Conservation (phyloP, 805 yeast genomes). For the Ogataea methanolica region DNA sequence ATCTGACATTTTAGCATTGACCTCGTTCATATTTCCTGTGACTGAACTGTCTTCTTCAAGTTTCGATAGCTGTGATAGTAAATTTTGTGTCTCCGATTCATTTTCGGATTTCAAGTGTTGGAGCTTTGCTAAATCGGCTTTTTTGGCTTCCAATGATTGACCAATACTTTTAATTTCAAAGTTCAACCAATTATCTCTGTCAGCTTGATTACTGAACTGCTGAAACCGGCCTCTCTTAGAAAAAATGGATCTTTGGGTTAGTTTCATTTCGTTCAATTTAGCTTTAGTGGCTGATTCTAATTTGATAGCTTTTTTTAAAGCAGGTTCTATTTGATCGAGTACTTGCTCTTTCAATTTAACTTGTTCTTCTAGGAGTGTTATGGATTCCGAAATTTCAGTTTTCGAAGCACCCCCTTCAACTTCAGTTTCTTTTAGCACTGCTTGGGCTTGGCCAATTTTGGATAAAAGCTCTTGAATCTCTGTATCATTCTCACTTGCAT, state of each 20-base stretch:
- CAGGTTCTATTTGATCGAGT: slow-evolving; percentile 36
- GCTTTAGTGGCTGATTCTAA: slow-evolving; percentile 41
- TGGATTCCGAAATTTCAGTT: slow-evolving; percentile 17
- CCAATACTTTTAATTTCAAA: slow-evolving; percentile 41
- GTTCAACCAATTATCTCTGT: slow-evolving; percentile 66
- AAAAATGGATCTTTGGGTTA: slow-evolving; percentile 55
- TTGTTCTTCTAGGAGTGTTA: slow-evolving; percentile 17
- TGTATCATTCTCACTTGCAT: slow-evolving; percentile 47
- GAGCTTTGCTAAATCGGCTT: slow-evolving; percentile 3
- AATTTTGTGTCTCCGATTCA: slow-evolving; percentile 35
- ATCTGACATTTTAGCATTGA: slow-evolving; percentile 24
- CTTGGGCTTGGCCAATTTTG: slow-evolving; percentile 44
- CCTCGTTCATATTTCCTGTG: slow-evolving; percentile 28
- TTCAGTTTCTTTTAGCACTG: slow-evolving; percentile 40
- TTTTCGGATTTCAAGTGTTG: slow-evolving; percentile 16
- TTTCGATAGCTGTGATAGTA: slow-evolving; percentile 16
- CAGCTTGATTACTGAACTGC: slow-evolving; percentile 48
- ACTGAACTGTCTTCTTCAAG: neutral
- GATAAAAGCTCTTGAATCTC: slow-evolving; percentile 47
- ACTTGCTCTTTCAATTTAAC: slow-evolving; percentile 35
- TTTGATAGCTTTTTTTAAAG: slow-evolving; percentile 33
- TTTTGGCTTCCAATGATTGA: slow-evolving; percentile 13
- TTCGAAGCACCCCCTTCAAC: slow-evolving; percentile 28
- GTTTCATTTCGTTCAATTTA: slow-evolving; percentile 34
- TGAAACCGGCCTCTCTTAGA: slow-evolving; percentile 68